Conservation (phyloP, 139 green algal genomes). For the Chlorella vulgaris region DNA sequence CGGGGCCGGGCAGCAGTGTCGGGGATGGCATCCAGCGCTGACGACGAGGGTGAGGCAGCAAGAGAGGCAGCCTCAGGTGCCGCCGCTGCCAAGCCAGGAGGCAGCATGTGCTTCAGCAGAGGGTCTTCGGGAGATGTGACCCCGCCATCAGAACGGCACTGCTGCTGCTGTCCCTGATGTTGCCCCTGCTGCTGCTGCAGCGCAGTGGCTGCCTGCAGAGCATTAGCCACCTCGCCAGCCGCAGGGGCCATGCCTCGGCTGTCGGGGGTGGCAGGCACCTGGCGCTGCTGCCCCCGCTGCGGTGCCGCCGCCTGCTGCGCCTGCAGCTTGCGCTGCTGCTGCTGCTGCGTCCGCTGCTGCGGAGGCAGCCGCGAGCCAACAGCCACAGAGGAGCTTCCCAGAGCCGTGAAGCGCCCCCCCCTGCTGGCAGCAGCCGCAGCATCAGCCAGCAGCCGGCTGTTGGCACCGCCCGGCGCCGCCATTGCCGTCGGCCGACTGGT, state of each 20-base stretch:
- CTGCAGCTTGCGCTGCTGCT: slow-evolving; percentile 4
- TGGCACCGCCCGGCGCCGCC: no score
- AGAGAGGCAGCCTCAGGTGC: no score
- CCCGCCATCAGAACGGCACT: background rate
- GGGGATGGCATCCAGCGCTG: slow-evolving; percentile 5
- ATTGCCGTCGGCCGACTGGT: background rate
- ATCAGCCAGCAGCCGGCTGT: background rate
- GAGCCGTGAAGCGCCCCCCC: no score
- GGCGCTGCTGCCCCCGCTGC: background rate
- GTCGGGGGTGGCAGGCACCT: slow-evolving; percentile 18
- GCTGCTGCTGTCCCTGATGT: background rate
- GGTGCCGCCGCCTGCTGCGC: background rate
- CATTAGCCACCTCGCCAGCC: no score
- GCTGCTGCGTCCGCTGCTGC: background rate
- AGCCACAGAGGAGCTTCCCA: background rate
- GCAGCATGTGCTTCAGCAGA: no score
- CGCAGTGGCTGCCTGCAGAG: background rate
- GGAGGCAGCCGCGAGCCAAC: no score
- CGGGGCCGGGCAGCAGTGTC: background rate
- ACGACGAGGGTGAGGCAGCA: no score
- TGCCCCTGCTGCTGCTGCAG: background rate
- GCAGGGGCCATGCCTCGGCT: slow-evolving; percentile 14
- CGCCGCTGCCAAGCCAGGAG: background rate
- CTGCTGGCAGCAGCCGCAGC: background rate
- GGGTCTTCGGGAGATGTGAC: background rate